Conservation (phyloP, 2,329 filamentous ascomycete genomes). For the Pseudogymnoascus pannorum region DNA sequence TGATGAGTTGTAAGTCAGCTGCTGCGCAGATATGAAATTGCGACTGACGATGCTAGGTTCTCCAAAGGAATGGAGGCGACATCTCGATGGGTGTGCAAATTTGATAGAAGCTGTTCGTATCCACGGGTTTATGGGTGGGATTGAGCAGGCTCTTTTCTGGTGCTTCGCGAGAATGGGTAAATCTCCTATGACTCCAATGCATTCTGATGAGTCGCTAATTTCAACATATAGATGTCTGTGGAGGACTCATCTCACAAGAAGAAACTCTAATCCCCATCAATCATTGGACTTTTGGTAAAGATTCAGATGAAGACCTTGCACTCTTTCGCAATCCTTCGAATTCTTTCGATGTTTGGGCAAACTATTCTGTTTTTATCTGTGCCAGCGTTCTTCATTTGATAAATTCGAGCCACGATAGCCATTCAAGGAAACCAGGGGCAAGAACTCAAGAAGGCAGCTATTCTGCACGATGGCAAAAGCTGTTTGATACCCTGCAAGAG, state of each 20-base stretch:
- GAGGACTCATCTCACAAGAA: constrained; percentile 44
- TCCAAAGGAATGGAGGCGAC: constrained; percentile 42
- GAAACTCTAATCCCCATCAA: constrained; percentile 41
- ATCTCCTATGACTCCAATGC: not conserved
- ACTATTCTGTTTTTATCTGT: constrained; percentile 42
- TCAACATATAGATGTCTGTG: constrained; percentile 36
- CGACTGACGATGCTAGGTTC: constrained; percentile 18
- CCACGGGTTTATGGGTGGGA: constrained; percentile 42
- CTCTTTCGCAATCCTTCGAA: constrained; percentile 30
- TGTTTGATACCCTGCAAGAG: constrained; percentile 35
- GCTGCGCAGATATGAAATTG: not conserved
- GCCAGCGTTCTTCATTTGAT: constrained; percentile 38
- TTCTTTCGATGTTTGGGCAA: constrained; percentile 42
- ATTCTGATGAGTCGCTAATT: not conserved
- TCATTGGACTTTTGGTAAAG: constrained; percentile 35
- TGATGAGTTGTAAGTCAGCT: constrained; percentile 38
- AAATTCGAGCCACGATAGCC: not conserved
- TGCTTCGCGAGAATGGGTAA: constrained; percentile 46
- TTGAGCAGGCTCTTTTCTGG: constrained; percentile 47
- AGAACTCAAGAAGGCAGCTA: constrained; percentile 19
- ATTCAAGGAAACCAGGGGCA: not conserved
- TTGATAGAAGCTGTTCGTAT: constrained; percentile 43
- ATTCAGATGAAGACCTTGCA: constrained; percentile 21
- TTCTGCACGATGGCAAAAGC: constrained; percentile 31
- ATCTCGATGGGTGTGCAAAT: constrained; percentile 45